Evolutionary conservation across 495 filamentous ascomycete species (phyloP), one percentile per base, ranked within the genome.

Genomic region (Penicillium cosmopolitanum): DNA sequence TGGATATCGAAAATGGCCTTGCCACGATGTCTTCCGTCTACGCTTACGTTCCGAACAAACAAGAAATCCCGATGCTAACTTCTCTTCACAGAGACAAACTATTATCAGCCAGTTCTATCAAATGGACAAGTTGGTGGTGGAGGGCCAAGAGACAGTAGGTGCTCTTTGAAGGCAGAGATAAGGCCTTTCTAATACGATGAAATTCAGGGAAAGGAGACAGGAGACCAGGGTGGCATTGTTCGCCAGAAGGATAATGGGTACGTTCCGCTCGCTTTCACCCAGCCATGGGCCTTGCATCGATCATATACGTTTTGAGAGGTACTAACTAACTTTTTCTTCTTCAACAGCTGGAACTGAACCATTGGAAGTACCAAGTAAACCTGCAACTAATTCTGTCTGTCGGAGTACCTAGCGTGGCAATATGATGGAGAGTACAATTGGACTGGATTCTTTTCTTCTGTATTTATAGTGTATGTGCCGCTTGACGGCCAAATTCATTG

Each of bases 51-150:
- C 28, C 7, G 28, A 31, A 31, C 8, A 9, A 31, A 31, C 1
- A 31, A 31, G 1, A 8, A 31, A 31, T 31, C 28, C 1, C 28
- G 28, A 9, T 6, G 34, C 66, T 72, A 48, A 76, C 60, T 18
- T 13, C 21, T 21, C 21, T 56, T n/a, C 42, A 62, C 77, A 98
- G 95, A 88, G 95, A 66, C 95, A 98, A 87, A 96, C 94, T 5
- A 80, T 93, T 34, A 84, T 98, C 63, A 96, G 91, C 66, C 91
- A 97, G 72, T 97, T 97, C 74, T 98, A 90, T 77, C 90, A 96
- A 77, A 66, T 95, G 66, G 92, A 98, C 73, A 80, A 87, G 68
- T 84, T 98, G 69, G 95, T 98, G 23, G 92, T 98, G 6, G 95
- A 98, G 71, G 93, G 94, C 18, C 89, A 90, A 58, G 87, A 87